phyloP scores from a whole-genome alignment of 2,329 filamentous ascomycete species.

The Exophiala dermatitidis region DNA sequence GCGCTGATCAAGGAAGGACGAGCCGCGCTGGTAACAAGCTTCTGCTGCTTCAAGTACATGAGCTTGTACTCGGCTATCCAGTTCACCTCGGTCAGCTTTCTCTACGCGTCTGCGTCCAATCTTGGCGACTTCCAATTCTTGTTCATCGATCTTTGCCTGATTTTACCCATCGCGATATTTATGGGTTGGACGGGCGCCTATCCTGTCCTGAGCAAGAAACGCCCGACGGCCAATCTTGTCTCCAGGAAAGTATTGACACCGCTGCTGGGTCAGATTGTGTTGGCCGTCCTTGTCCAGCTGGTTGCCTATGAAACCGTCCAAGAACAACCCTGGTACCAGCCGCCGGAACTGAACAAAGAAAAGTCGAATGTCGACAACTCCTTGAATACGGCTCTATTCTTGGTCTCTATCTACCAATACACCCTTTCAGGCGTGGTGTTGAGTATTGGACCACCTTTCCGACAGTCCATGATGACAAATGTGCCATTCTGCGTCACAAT shows the following conservation, averaged over 20 bases:
- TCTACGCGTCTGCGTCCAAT: conserved; percentile 90
- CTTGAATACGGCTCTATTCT: conserved; percentile 84
- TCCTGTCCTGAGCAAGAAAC: conserved; percentile 67
- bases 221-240: conserved; percentile 85
- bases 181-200: conserved; percentile 96
- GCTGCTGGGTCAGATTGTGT: conserved; percentile 75
- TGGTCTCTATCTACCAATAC: conserved; percentile 90
- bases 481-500: conserved; percentile 81
- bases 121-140: conserved; percentile 97
- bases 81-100: conserved; percentile 92
- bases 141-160: conserved; percentile 87
- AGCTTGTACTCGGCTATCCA: conserved; percentile 98
- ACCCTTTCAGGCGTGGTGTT: conserved; percentile 83
- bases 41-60: conserved; percentile 99
- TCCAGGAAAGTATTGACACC: conserved; percentile 87
- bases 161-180: conserved; percentile 92
- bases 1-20: conserved; percentile 91
- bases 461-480: conserved; percentile 72
- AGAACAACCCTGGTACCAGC: conserved; percentile 76
- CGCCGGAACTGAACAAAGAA: conserved; percentile 67
- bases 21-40: conserved; percentile 92
- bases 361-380: conserved; percentile 85
- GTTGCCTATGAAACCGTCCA: conserved; percentile 67
- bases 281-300: conserved; percentile 72
- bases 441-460: conserved; percentile 84